Evolutionary conservation across 495 filamentous ascomycete genomes (phyloP).

Genomic region (Talaromyces liani): DNA sequence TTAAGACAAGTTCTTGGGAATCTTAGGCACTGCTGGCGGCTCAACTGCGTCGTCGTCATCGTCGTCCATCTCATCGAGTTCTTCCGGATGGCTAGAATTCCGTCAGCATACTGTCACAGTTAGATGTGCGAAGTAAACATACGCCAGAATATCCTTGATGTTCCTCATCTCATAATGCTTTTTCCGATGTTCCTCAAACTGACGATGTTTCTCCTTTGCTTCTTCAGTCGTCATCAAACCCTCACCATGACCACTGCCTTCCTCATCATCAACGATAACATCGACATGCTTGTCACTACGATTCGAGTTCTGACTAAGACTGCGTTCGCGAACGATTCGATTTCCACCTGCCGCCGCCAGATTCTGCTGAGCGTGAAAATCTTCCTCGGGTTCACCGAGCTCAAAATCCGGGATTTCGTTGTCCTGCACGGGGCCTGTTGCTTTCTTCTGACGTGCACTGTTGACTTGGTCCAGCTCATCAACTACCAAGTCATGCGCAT

Average conservation of each 20-base stretch:
- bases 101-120: slow-evolving; percentile 9
- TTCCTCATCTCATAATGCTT: slow-evolving; percentile 98
- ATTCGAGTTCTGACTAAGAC: slow-evolving; percentile 40
- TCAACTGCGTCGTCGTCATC: slow-evolving; percentile 16
- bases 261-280: slow-evolving; percentile 61
- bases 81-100: slow-evolving; percentile 34
- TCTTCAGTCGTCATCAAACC: slow-evolving; percentile 59
- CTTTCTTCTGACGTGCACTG: slow-evolving; percentile 24
- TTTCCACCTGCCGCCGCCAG: slow-evolving; percentile 13
- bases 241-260: slow-evolving; percentile 48
- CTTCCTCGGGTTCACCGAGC: slow-evolving; percentile 90
- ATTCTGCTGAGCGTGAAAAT: slow-evolving; percentile 21
- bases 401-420: slow-evolving; percentile 89
- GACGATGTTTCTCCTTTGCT: slow-evolving; percentile 78
- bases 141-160: slow-evolving; percentile 83
- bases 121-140: slow-evolving; percentile 17
- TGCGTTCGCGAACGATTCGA: slow-evolving; percentile 41
- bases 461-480: slow-evolving; percentile 63
- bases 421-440: slow-evolving; percentile 29
- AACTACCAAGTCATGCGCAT: slow-evolving; percentile 52
- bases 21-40: slow-evolving; percentile 26
- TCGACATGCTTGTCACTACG: slow-evolving; percentile 60
- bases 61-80: slow-evolving; percentile 44
- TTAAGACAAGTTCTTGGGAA: slow-evolving; percentile 22
- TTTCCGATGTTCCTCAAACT: slow-evolving; percentile 87